A percentile compares a stretch with the other conserved stretches of the same genome.
phyloP scores from a whole-genome alignment of 176 grass and related monocot genomes.

The Triticum turgidum region DNA sequence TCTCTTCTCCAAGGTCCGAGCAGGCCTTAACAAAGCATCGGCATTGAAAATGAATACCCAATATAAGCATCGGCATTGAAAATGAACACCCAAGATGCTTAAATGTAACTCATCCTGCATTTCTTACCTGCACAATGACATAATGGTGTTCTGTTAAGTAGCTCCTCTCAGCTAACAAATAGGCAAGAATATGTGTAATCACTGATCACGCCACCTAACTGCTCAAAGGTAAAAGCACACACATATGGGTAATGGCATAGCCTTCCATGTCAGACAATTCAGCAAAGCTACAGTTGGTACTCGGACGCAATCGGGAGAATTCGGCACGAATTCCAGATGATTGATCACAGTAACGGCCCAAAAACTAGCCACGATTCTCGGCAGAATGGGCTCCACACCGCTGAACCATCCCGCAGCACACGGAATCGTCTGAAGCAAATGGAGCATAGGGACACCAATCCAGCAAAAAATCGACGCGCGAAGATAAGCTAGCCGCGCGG shows the following conservation, averaged over 20 bases:
- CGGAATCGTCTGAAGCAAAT: not conserved
- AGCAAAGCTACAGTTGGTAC: not conserved
- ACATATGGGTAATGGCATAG: not conserved
- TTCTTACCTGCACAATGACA: not conserved
- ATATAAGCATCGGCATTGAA: not conserved
- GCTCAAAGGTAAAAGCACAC: constrained; percentile 21
- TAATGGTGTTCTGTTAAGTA: not conserved
- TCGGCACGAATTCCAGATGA: not conserved
- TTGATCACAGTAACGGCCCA: not conserved
- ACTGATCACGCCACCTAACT: not conserved
- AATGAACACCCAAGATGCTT: not conserved
- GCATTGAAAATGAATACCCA: not conserved
- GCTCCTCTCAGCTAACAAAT: not conserved
- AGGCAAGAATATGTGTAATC: constrained; percentile 4
- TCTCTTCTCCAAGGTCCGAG: not conserved
- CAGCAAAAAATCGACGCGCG: not conserved
- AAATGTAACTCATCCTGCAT: not conserved
- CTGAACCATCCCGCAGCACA: not conserved
- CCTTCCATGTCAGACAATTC: not conserved
- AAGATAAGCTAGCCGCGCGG: not conserved
- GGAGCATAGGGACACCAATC: not conserved
- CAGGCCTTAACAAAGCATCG: not conserved
- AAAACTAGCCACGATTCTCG: not conserved
- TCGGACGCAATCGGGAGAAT: not conserved
- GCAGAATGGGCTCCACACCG: not conserved